phyloP scores from a whole-genome alignment of 2,329 filamentous ascomycete species.

The Colletotrichum costaricense region DNA sequence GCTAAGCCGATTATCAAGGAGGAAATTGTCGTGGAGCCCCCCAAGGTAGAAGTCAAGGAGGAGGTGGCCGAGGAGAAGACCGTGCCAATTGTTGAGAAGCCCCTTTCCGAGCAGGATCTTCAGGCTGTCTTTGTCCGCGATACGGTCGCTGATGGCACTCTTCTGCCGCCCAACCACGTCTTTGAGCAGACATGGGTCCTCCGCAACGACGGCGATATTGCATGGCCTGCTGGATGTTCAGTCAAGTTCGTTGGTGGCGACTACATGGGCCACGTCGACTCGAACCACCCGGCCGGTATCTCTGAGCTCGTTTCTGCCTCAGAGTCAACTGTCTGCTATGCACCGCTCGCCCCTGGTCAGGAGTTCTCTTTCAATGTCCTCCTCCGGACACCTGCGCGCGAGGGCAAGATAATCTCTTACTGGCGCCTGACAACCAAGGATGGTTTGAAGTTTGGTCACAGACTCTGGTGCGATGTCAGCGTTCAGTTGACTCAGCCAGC shows the following conservation, averaged over 20 bases:
- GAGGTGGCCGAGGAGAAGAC: constrained; percentile 39
- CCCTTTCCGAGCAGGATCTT: constrained; percentile 46
- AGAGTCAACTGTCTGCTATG: constrained; percentile 82
- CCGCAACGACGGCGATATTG: constrained; percentile 80
- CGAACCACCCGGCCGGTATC: constrained; percentile 81
- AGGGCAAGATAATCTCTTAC: constrained; percentile 90
- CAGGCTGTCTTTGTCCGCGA: constrained; percentile 79
- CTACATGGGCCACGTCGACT: constrained; percentile 94
- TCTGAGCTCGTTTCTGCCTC: constrained; percentile 81
- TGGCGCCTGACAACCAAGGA: constrained; percentile 91
- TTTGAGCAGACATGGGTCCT: constrained; percentile 95
- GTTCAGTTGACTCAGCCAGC: constrained; percentile 62
- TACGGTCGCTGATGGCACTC: constrained; percentile 81
- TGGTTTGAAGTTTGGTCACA: constrained; percentile 88
- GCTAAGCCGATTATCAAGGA: constrained; percentile 31
- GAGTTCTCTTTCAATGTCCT: constrained; percentile 84
- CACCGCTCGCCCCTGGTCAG: constrained; percentile 77
- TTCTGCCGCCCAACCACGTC: constrained; percentile 74
- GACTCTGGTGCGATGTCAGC: constrained; percentile 92
- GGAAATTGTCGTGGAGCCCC: constrained; percentile 39
- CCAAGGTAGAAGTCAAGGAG: constrained; percentile 19
- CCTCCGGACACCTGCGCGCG: constrained; percentile 81
- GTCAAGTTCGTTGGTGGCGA: constrained; percentile 94
- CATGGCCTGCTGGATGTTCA: constrained; percentile 91
- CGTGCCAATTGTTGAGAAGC: constrained; percentile 38